Conservation (phyloP, 208 protist species). For the Sergeia podlipaevii region DNA sequence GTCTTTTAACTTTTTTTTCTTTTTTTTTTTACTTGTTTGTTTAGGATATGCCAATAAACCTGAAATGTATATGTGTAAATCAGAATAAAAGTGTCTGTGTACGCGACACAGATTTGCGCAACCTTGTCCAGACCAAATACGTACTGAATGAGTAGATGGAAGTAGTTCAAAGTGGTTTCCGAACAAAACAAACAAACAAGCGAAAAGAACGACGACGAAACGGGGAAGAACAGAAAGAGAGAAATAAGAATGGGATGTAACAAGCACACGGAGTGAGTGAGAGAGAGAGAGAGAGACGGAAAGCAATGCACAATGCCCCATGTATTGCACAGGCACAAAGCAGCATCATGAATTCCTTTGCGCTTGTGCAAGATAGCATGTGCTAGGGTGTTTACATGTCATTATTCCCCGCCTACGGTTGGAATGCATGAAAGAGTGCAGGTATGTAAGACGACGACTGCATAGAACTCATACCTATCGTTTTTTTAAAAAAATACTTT, state of each 20-base stretch:
- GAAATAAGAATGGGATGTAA: background rate
- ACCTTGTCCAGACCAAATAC: background rate
- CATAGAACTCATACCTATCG: too few species aligned
- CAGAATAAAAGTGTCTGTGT: background rate
- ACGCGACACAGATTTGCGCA: slow-evolving; percentile 9
- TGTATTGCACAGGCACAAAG: background rate
- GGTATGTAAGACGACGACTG: too few species aligned
- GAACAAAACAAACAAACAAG: background rate
- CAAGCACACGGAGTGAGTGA: background rate
- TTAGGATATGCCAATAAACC: background rate
- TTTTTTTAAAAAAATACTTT: too few species aligned
- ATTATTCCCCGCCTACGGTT: too few species aligned
- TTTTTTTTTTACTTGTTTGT: slow-evolving; percentile 7
- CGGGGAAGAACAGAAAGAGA: slow-evolving; percentile 10
- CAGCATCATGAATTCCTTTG: too few species aligned
- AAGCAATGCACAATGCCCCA: background rate
- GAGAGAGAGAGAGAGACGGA: background rate
- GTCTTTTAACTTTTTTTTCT: slow-evolving; percentile 3
- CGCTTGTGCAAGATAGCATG: too few species aligned
- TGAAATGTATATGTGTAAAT: background rate
- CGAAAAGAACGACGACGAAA: slow-evolving; percentile 12
- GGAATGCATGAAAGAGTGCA: slow-evolving; percentile 1
- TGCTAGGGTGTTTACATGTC: too few species aligned
- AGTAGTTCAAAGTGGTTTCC: background rate
- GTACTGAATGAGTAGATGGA: background rate